phyloP scores from a whole-genome alignment of 805 yeast genomes.

The Wickerhamomyces sydowiorum region DNA sequence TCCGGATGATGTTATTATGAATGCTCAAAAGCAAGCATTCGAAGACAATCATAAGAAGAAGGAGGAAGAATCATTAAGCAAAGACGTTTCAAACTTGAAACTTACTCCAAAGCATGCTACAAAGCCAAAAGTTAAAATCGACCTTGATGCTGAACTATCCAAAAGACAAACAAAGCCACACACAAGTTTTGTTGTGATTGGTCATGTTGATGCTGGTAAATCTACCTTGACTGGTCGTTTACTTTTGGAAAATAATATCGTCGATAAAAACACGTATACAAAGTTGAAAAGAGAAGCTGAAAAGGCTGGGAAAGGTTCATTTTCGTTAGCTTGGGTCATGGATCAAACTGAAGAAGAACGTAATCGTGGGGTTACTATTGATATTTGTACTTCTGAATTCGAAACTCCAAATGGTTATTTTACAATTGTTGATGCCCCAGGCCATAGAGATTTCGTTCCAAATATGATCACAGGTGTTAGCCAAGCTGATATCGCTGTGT shows the following conservation, averaged over 20 bases:
- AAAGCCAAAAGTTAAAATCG: conserved; percentile 22
- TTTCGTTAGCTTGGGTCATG: conserved; percentile 97
- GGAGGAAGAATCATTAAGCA: conserved; percentile 15
- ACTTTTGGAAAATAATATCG: conserved; percentile 95
- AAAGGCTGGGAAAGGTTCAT: conserved; percentile 95
- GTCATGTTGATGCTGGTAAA: conserved; percentile 99
- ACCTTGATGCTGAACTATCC: conserved; percentile 13
- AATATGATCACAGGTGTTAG: conserved; percentile 95
- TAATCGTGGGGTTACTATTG: conserved; percentile 96
- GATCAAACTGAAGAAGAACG: conserved; percentile 95
- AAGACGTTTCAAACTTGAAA: conserved; percentile 13
- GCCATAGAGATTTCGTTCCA: conserved; percentile 95
- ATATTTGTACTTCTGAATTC: conserved; percentile 89
- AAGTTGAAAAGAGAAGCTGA: conserved; percentile 98
- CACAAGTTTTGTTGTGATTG: conserved; percentile 98
- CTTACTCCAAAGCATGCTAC: conserved; percentile 18
- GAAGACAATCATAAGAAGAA: conserved; percentile 26
- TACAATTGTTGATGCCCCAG: conserved; percentile 93
- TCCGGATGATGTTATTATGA: conserved; percentile 70
- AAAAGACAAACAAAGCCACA: conserved; percentile 90
- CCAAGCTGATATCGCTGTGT: conserved; percentile 89
- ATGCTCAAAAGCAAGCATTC: conserved; percentile 50
- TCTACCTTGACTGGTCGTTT: conserved; percentile 98
- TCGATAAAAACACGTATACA: conserved; percentile 94
- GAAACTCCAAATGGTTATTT: conserved; percentile 87